phyloP scores from a whole-genome alignment of 2,329 filamentous ascomycete species.

The Cercospora zeina region DNA sequence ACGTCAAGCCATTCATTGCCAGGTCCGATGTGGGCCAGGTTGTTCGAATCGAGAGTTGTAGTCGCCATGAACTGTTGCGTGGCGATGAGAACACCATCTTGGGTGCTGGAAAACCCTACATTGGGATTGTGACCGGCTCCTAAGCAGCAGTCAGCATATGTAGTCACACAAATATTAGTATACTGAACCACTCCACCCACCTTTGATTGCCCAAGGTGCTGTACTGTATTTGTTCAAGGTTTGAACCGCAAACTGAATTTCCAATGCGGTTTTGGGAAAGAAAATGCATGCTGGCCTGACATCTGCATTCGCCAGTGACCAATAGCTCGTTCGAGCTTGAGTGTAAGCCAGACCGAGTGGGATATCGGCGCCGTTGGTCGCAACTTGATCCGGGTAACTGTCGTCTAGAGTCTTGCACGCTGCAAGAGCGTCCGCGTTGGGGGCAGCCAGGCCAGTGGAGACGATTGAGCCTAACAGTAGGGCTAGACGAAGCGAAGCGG shows the following conservation, averaged over 20 bases:
- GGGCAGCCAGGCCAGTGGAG: constrained; percentile 12
- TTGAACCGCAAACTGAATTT: constrained; percentile 56
- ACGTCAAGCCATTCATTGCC: constrained; percentile 33
- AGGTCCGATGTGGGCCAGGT: constrained; percentile 35
- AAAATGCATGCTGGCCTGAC: constrained; percentile 35
- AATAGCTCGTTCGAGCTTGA: constrained; percentile 24
- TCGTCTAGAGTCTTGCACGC: constrained; percentile 18
- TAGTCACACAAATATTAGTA: not conserved
- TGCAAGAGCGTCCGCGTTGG: constrained; percentile 18
- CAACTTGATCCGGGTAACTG: constrained; percentile 24
- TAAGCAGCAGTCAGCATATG: not conserved
- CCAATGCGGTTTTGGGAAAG: constrained; percentile 50
- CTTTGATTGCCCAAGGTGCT: constrained; percentile 57
- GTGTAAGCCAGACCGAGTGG: constrained; percentile 24
- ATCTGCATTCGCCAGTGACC: constrained; percentile 29
- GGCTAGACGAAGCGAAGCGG: not conserved
- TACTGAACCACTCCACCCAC: not conserved
- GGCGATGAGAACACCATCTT: constrained; percentile 48
- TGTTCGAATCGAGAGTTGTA: constrained; percentile 40
- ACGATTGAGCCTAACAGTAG: constrained; percentile 5
- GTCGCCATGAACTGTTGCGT: constrained; percentile 47
- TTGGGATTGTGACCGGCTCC: constrained; percentile 53
- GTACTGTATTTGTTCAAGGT: constrained; percentile 51
- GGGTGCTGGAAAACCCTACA: constrained; percentile 50
- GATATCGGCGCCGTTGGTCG: constrained; percentile 18